Percentiles rank a stretch among this genome's conserved stretches.
Evolutionary conservation across 83 land plant species (phyloP).

Genomic region (Diphasiastrum complanatum): DNA sequence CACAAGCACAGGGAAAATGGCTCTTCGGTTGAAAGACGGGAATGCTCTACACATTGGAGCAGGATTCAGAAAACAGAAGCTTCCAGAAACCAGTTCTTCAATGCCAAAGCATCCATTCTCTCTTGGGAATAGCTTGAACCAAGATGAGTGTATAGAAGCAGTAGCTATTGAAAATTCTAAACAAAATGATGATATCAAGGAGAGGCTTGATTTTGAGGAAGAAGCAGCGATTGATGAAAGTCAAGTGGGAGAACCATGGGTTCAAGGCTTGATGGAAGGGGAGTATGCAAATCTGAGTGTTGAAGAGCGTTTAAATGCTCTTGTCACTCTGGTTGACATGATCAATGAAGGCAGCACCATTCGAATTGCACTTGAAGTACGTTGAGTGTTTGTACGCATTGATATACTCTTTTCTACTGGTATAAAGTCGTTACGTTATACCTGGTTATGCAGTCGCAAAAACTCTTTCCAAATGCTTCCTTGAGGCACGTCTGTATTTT

Average conservation of each 20-base stretch:
- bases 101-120: too few relatives aligned
- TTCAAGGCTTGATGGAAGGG: conserved; percentile 90
- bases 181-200: conserved; percentile 7
- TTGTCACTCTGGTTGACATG: conserved; percentile 72
- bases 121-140: too few relatives aligned
- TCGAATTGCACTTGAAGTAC: conserved; percentile 84
- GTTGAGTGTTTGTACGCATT: too few relatives aligned
- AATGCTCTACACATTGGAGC: neutral
- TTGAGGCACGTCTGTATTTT: too few relatives aligned
- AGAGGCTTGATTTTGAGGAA: conserved; percentile 21
- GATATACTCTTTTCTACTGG: too few relatives aligned
- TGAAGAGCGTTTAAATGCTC: conserved; percentile 89
- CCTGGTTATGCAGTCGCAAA: too few relatives aligned
- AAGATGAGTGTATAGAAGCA: too few relatives aligned
- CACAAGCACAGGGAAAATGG: conserved; percentile 14
- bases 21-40: conserved; percentile 14
- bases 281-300: conserved; percentile 88
- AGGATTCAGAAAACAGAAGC: too few relatives aligned
- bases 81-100: too few relatives aligned
- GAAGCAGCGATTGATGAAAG: conserved; percentile 83
- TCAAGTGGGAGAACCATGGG: conserved; percentile 80
- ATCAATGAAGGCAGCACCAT: conserved; percentile 94
- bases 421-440: too few relatives aligned
- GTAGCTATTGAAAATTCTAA: too few relatives aligned
- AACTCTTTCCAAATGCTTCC: too few relatives aligned